Base-by-base conservation (phyloP, 805 yeast genomes). In the Lipomyces orientalis region DNA sequence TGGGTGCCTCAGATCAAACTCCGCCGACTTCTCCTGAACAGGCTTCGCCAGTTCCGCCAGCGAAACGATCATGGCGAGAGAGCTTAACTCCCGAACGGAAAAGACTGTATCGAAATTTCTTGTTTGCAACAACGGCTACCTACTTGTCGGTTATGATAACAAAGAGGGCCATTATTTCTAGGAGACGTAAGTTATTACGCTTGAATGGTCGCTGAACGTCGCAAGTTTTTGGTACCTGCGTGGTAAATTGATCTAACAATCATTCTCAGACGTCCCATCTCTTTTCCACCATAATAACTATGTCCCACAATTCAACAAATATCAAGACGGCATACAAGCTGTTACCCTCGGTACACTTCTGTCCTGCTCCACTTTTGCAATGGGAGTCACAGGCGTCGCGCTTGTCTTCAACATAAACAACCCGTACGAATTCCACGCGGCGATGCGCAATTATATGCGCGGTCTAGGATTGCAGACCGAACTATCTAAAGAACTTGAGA, bases 271-370 rank as follows among this genome's bases (percentile, higher is more conserved):
- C 71, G 78, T 87, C 5, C 97, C 97, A 5, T 85, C 84, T 51
- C 83, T 88, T 70, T 91, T 89, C 77, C 91, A 89, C 74, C 90
- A 91, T 31, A 91, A 91, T 77, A 91, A 90, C 73, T 84, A 86
- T 65, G 93, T 92, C 1, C 96, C 95, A 9, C 82, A 86, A 14
- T 88, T 87, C 73, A 87, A 89, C 22, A 87, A 88, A 75, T 86
- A 89, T 65, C 84, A 85, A 58, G 96, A 90, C 77, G 95, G 94
- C 1, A 84, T 90, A 43, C 87, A 88, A 51, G 96, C 96, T 0
- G 90, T 91, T 2, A 85, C 89, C 0, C 86, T 90, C 54, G 92
- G 94, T 1, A 84, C 94, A 0, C 80, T 89, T 57, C 79, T 91
- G 9, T 90, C 95, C 1, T 83, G 87, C 0, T 83, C 90, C 0